A percentile compares a stretch with the other conserved stretches of the same genome.
These are phyloP conservation scores for Cyclotella distinguenda DNA, from an alignment of 108 stramenopile genomes.

Conservation along the genomic window DNA sequence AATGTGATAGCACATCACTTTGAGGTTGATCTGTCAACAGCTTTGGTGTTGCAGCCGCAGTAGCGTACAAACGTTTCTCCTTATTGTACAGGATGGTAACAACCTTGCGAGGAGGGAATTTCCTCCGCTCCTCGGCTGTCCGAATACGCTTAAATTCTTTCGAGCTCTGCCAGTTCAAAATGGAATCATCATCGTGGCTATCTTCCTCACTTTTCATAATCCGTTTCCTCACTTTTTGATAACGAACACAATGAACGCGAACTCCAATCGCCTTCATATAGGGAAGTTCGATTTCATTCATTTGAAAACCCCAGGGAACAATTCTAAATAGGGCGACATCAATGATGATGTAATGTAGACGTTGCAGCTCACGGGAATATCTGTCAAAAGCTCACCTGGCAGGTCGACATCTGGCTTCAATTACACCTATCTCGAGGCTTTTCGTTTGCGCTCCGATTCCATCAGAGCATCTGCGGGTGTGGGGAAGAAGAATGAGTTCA, in stretches of 20 bases:
- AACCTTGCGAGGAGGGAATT: conserved; percentile 23
- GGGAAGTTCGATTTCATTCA: conserved; percentile 24
- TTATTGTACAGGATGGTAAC: conserved; percentile 26
- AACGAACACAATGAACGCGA: conserved; percentile 38
- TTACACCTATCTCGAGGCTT: conserved; percentile 29
- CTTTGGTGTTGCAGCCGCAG: conserved; percentile 17
- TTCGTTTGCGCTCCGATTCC: conserved; percentile 33
- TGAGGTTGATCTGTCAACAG: conserved; percentile 19
- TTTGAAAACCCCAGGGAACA: conserved; percentile 42
- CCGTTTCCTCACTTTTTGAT: conserved; percentile 36
- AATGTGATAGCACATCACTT: conserved; percentile 24
- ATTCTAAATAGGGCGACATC: background rate
- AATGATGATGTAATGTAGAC: background rate
- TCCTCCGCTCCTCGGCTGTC: conserved; percentile 34
- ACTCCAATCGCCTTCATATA: conserved; percentile 47
- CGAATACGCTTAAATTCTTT: conserved; percentile 1
- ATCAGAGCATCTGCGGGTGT: too few species aligned
- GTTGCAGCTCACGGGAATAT: too few species aligned
- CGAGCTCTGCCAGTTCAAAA: background rate
- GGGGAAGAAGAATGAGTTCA: too few species aligned
- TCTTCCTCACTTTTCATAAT: background rate
- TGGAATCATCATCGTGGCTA: background rate
- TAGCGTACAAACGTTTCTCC: conserved; percentile 12
- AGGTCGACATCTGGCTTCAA: conserved; percentile 45
- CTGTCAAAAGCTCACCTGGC: conserved; percentile 37